Conservation (phyloP, 768 basidiomycete genomes). For the Lactarius hengduanensis region DNA sequence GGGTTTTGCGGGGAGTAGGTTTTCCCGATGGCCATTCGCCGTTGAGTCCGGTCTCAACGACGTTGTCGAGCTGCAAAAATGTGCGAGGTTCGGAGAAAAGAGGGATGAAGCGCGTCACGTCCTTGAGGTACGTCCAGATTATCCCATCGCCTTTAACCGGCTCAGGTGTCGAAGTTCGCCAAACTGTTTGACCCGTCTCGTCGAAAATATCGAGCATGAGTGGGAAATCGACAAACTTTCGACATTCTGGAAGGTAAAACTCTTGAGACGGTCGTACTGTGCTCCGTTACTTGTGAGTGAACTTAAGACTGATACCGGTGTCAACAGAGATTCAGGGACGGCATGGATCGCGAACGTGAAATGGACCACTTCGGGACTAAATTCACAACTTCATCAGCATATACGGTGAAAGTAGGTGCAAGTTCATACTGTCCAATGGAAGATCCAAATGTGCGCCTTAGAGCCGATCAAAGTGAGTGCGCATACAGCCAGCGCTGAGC, state of each 20-base stretch:
- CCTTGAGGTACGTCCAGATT: conserved; percentile 76
- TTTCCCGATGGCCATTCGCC: too few relatives aligned
- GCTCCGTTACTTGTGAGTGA: conserved; percentile 79
- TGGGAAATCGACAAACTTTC: conserved; percentile 51
- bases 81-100: conserved; percentile 66
- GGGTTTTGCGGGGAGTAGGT: too few relatives aligned
- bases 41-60: conserved; percentile 53
- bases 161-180: conserved; percentile 80
- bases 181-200: conserved; percentile 45
- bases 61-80: conserved; percentile 71
- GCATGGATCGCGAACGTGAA: conserved; percentile 46
- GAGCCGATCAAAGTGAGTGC: neutral
- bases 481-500: neutral
- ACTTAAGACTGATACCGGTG: conserved; percentile 64
- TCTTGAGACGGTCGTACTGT: conserved; percentile 69
- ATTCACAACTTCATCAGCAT: neutral
- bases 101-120: conserved; percentile 69
- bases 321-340: neutral
- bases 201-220: neutral
- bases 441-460: conserved; percentile 67
- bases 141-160: conserved; percentile 67
- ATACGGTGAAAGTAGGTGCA: neutral
- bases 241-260: conserved; percentile 74
- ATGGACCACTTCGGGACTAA: conserved; percentile 58
- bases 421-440: conserved; percentile 62